Evolutionary conservation across 345 rosid genomes (phyloP).

Genomic region (Cardamine occulta): DNA sequence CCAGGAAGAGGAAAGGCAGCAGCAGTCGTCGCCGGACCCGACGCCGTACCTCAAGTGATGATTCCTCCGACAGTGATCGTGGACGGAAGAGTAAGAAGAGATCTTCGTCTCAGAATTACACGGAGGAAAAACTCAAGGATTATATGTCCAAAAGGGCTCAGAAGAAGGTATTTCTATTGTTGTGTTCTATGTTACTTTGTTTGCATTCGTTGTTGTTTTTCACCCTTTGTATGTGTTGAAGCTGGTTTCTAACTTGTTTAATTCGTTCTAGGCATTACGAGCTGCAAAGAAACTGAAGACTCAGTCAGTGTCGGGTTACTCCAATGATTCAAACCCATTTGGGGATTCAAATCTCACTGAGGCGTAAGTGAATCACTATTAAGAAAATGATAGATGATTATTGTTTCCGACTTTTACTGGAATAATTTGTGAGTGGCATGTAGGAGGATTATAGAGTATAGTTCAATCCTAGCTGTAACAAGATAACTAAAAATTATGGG

Average conservation of each 20-base stretch:
- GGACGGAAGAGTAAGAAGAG: constrained; percentile 54
- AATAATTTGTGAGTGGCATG: background rate
- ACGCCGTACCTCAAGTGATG: constrained; percentile 31
- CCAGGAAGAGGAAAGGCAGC: constrained; percentile 46
- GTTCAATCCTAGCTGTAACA: constrained; percentile 6
- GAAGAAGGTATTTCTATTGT: constrained; percentile 56
- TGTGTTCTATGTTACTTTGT: background rate
- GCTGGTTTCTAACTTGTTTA: constrained; percentile 25
- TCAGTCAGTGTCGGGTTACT: constrained; percentile 77
- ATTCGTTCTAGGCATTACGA: constrained; percentile 57
- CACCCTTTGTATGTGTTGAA: constrained; percentile 1
- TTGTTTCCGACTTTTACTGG: constrained; percentile 3
- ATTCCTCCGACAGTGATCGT: constrained; percentile 47
- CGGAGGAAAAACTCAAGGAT: constrained; percentile 71
- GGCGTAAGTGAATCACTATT: constrained; percentile 53
- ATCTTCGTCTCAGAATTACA: constrained; percentile 49
- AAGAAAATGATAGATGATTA: constrained; percentile 10
- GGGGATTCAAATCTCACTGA: constrained; percentile 94
- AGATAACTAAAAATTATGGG: background rate
- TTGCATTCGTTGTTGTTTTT: background rate
- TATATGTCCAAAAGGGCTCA: constrained; percentile 82
- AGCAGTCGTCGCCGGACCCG: constrained; percentile 41
- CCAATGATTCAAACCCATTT: constrained; percentile 94
- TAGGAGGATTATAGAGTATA: background rate
- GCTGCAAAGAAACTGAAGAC: constrained; percentile 84